Evolutionary conservation across 2,329 filamentous ascomycete species (phyloP).

Genomic region (Berkeleyomyces rouxiae): DNA sequence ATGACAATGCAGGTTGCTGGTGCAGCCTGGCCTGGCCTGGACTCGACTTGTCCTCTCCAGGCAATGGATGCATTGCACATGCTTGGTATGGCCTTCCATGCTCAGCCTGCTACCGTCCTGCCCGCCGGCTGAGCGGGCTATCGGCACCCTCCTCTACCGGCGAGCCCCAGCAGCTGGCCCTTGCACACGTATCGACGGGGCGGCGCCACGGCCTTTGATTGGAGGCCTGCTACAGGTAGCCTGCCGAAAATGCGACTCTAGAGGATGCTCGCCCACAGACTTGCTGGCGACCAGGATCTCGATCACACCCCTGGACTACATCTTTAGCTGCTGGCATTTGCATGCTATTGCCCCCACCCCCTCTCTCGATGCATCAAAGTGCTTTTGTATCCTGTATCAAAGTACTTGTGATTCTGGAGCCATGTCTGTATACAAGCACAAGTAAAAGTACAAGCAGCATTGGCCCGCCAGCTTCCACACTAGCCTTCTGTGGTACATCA

Average conservation of each 20-base stretch:
- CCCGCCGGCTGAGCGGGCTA: too few species aligned
- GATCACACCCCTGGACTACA: not conserved
- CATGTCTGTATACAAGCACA: not conserved
- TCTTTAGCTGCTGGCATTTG: not conserved
- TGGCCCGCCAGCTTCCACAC: not conserved
- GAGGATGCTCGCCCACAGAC: not conserved
- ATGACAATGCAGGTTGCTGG: not conserved
- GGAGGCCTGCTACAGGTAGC: too few species aligned
- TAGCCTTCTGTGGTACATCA: not conserved
- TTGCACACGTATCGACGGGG: too few species aligned
- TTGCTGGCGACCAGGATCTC: not conserved
- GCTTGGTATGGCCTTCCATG: too few species aligned
- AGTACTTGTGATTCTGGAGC: not conserved
- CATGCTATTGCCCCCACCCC: not conserved
- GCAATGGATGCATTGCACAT: not conserved
- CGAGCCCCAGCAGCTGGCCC: too few species aligned
- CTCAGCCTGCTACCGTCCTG: too few species aligned
- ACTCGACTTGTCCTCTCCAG: not conserved
- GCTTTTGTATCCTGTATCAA: not conserved
- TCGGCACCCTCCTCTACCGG: too few species aligned
- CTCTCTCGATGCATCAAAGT: not conserved
- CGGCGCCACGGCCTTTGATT: too few species aligned
- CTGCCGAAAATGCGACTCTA: not conserved
- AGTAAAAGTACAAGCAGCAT: not conserved
- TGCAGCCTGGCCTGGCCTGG: too few species aligned